Evolutionary conservation across 1,139 yeast genomes (phyloP).

Genomic region (Suhomyces maxii): DNA sequence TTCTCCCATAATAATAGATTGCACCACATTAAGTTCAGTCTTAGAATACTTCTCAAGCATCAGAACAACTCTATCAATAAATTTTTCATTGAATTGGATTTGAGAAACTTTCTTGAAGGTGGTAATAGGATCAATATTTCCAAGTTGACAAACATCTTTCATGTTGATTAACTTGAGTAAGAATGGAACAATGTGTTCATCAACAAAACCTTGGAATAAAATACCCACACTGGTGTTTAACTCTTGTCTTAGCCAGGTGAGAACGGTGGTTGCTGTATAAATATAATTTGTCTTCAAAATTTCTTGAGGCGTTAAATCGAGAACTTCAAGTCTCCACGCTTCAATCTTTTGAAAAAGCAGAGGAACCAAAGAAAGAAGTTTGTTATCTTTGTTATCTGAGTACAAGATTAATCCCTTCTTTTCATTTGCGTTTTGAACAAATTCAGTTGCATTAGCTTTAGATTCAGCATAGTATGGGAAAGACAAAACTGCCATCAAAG

Average conservation of each 20-base stretch:
- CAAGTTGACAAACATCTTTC: constrained; percentile 81
- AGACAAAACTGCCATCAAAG: constrained; percentile 58
- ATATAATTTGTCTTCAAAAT: constrained; percentile 49
- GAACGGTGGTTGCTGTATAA: constrained; percentile 46
- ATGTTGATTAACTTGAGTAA: constrained; percentile 63
- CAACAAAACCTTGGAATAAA: constrained; percentile 39
- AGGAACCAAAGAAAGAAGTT: constrained; percentile 26
- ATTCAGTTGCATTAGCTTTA: constrained; percentile 40
- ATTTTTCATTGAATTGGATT: constrained; percentile 49
- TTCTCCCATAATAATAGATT: constrained; percentile 64
- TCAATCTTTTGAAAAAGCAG: constrained; percentile 46
- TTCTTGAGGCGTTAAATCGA: constrained; percentile 42
- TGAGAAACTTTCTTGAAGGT: constrained; percentile 60
- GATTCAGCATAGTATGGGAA: constrained; percentile 55
- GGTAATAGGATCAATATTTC: constrained; percentile 58
- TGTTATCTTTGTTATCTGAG: constrained; percentile 23
- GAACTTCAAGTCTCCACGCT: constrained; percentile 38
- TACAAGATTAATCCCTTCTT: constrained; percentile 28
- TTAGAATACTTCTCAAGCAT: constrained; percentile 50
- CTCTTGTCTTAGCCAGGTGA: constrained; percentile 44
- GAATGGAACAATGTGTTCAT: constrained; percentile 64
- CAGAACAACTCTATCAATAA: constrained; percentile 47
- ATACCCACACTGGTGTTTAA: constrained; percentile 43
- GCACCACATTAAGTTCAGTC: constrained; percentile 59
- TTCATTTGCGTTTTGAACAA: constrained; percentile 39